phyloP scores from a whole-genome alignment of 2,329 filamentous ascomycete genomes.

The Knufia fluminis region DNA sequence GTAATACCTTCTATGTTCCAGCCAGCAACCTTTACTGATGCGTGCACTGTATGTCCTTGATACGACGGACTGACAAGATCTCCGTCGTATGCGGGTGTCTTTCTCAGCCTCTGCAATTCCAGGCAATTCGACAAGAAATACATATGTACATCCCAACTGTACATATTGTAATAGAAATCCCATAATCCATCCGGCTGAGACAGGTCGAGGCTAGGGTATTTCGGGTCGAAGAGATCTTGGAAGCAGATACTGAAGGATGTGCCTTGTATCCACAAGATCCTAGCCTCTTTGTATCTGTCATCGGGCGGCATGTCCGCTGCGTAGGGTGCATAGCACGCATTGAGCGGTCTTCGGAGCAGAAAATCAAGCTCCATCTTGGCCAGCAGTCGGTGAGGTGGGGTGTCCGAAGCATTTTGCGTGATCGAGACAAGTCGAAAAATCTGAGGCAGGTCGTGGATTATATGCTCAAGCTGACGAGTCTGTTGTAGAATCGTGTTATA shows the following conservation, averaged over 20 bases:
- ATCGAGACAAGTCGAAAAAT: conserved; percentile 18
- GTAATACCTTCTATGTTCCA: conserved; percentile 16
- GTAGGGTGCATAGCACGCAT: conserved; percentile 25
- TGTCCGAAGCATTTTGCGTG: conserved; percentile 18
- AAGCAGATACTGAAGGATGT: conserved; percentile 24
- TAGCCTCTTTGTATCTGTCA: conserved; percentile 20
- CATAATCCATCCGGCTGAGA: conserved; percentile 20
- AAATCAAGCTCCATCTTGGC: conserved; percentile 25
- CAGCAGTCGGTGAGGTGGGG: conserved; percentile 17
- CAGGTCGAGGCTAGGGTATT: conserved; percentile 24
- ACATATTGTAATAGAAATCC: conserved; percentile 21
- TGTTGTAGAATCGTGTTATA: conserved; percentile 16
- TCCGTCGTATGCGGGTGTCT: not conserved
- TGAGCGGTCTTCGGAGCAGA: conserved; percentile 25
- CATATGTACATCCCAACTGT: conserved; percentile 17
- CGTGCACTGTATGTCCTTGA: not conserved
- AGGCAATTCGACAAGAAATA: conserved; percentile 17
- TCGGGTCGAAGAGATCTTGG: conserved; percentile 28
- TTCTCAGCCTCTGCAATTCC: conserved; percentile 16
- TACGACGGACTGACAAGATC: not conserved
- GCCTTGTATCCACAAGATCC: conserved; percentile 23
- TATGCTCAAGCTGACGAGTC: conserved; percentile 17
- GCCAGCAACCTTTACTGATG: conserved; percentile 4
- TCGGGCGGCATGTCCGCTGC: conserved; percentile 13
- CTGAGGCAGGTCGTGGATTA: conserved; percentile 17